Evolutionary conservation across 257 asterid genomes (phyloP).

Genomic region (Galeopsis tetrahit): DNA sequence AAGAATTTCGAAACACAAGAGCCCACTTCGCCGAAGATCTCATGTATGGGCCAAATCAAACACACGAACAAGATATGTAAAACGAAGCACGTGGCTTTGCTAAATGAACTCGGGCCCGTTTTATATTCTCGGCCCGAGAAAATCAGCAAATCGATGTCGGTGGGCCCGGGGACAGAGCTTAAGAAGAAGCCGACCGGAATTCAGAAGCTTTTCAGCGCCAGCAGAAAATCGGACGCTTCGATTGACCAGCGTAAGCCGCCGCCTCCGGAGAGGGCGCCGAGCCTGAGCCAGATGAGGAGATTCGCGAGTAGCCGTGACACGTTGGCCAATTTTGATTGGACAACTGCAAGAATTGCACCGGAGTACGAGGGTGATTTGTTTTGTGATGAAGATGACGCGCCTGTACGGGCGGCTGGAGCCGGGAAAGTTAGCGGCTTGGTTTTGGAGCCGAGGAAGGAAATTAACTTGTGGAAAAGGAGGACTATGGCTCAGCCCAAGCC

Average conservation of each 20-base stretch:
- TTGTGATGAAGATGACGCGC: conserved; percentile 59
- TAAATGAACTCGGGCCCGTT: conserved; percentile 32
- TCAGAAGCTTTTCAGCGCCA: conserved; percentile 33
- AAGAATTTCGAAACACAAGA: conserved; percentile 48
- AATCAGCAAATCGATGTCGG: conserved; percentile 27
- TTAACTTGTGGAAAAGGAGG: conserved; percentile 89
- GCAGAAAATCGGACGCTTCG: conserved; percentile 45
- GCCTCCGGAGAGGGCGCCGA: conserved; percentile 40
- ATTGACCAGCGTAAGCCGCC: conserved; percentile 33
- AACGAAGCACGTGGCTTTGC: conserved; percentile 19
- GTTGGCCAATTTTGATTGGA: conserved; percentile 67
- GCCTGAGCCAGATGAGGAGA: conserved; percentile 60
- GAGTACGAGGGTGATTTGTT: conserved; percentile 32
- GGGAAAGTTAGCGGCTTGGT: conserved; percentile 32
- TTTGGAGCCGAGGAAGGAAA: conserved; percentile 81
- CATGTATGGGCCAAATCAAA: conserved; percentile 70
- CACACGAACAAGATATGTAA: conserved; percentile 39
- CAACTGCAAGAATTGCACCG: conserved; percentile 44
- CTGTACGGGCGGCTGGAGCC: conserved; percentile 37
- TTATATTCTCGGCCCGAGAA: conserved; percentile 21
- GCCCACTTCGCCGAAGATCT: conserved; percentile 62
- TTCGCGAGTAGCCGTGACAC: conserved; percentile 77
- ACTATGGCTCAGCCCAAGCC: conserved; percentile 77
- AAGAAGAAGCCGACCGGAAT: conserved; percentile 45
- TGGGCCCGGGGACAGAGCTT: conserved; percentile 30